Evolutionary conservation across 202 grass and related monocot genomes (phyloP), one percentile per base, ranked within the genome.

Genomic region (Brachypodium distachyon): DNA sequence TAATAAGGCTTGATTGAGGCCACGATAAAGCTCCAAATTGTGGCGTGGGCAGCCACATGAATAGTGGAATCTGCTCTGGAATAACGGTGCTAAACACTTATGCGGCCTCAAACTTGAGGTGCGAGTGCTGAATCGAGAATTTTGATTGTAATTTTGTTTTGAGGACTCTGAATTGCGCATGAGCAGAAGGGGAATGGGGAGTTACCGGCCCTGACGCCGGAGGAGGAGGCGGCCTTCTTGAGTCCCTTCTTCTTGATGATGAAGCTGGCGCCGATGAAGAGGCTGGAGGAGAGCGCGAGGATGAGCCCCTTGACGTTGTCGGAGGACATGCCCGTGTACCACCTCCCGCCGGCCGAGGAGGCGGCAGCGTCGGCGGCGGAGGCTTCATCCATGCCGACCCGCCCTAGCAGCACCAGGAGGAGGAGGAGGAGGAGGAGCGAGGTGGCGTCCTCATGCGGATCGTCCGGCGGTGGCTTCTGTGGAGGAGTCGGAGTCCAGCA

Each of bases 241-340:
- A 91, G 83, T 11, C 89, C 89, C 67, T 91, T 91, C 77, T 91
- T 91, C 85, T 91, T 91, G 53, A 91, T 77, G 81, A 91, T 91
- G 61, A 91, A 91, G 72, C 89, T 91, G 77, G 89, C 84, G 60
- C 89, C 89, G 62, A 91, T 91, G 61, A 91, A 91, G 72, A 87
- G 80, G 85, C 89, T 87, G 64, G 89, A 91, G 41, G 89, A 91
- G 36, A 91, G 78, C 12, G 85, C 85, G 39, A 91, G 82, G 3
- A 87, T 52, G 31, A 91, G 55, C 19, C 89, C 89, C 61, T 88
- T 87, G 67, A 91, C 79, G 78, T 91, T 91, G 58, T 91, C 85
- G 7, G 82, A 49, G 4, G 89, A 91, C 89, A 91, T 91, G 38
- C 89, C 85, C 26, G 61, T 75, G 68, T 91, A 87, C 73, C 85